A percentile compares a stretch with the other conserved stretches of the same genome.
Conservation (phyloP, 495 filamentous ascomycete genomes). For the Tetracladium marchalianum region DNA sequence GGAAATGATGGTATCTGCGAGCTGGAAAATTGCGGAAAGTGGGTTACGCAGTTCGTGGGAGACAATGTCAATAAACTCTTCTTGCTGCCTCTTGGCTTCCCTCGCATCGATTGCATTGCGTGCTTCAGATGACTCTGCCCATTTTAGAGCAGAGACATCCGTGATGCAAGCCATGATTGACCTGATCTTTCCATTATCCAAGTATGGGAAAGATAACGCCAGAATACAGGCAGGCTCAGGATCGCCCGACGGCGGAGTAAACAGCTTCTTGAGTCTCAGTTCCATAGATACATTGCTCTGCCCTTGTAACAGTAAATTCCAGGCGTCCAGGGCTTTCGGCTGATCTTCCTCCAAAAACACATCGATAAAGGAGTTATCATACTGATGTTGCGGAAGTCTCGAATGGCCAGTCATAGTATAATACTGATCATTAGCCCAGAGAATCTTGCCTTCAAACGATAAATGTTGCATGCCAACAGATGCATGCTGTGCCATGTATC, state of each 20-base stretch:
- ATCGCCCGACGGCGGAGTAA: constrained; percentile 8
- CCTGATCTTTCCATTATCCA: constrained; percentile 7
- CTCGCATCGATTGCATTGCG: constrained; percentile 49
- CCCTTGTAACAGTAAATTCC: constrained; percentile 3
- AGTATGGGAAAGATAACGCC: not conserved
- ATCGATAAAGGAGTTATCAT: constrained; percentile 8
- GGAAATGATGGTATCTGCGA: constrained; percentile 40
- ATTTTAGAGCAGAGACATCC: constrained; percentile 40
- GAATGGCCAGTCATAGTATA: constrained; percentile 8
- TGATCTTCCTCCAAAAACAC: constrained; percentile 7
- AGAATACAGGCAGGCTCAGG: constrained; percentile 10
- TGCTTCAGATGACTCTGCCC: constrained; percentile 53
- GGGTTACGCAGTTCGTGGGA: constrained; percentile 12
- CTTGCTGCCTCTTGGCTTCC: constrained; percentile 57
- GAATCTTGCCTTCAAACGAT: constrained; percentile 2
- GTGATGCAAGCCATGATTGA: constrained; percentile 11
- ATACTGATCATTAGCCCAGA: constrained; percentile 15
- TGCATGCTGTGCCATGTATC: constrained; percentile 13
- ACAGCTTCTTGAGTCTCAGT: constrained; percentile 6
- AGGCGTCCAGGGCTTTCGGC: constrained; percentile 1
- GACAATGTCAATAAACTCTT: constrained; percentile 67
- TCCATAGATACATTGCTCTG: constrained; percentile 4
- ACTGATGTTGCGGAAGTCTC: constrained; percentile 31
- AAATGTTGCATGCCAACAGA: constrained; percentile 7
- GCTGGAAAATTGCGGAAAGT: constrained; percentile 61